Evolutionary conservation across 2,329 filamentous ascomycete genomes (phyloP).

Genomic region (Trichoderma polysporum): DNA sequence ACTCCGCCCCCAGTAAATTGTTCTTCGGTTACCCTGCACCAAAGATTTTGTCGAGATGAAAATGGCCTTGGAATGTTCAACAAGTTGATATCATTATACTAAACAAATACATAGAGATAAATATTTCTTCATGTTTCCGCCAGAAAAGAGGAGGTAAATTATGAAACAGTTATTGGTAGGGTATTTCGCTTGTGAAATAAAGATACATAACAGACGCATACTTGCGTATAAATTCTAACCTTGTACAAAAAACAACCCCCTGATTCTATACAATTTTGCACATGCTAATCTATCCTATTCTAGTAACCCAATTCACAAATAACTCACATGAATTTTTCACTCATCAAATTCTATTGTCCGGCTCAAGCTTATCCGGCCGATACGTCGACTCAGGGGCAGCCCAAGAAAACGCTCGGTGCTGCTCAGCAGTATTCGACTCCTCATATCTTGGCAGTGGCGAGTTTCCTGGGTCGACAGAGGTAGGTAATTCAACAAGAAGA

Average conservation of each 20-base stretch:
- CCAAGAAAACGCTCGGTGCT: constrained; percentile 33
- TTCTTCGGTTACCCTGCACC: not conserved
- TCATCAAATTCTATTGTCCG: not conserved
- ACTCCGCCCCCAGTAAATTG: not conserved
- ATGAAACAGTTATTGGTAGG: too few relatives aligned
- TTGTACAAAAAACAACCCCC: not conserved
- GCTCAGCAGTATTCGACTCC: constrained; percentile 8
- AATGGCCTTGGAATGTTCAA: not conserved
- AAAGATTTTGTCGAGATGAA: not conserved
- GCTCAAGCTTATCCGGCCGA: constrained; percentile 23
- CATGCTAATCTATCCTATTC: not conserved
- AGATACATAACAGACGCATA: not conserved
- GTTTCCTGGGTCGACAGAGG: constrained; percentile 31
- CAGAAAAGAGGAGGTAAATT: too few relatives aligned
- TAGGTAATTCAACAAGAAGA: constrained; percentile 37
- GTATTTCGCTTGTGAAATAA: too few relatives aligned
- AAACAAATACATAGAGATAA: not conserved
- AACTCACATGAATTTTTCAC: not conserved
- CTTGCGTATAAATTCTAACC: not conserved
- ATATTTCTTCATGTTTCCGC: too few relatives aligned
- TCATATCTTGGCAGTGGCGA: constrained; percentile 39
- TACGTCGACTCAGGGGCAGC: constrained; percentile 31
- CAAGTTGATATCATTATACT: too few relatives aligned
- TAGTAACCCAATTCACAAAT: not conserved
- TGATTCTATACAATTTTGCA: not conserved